phyloP scores from a whole-genome alignment of 805 yeast genomes.

The Saturnispora sekii region DNA sequence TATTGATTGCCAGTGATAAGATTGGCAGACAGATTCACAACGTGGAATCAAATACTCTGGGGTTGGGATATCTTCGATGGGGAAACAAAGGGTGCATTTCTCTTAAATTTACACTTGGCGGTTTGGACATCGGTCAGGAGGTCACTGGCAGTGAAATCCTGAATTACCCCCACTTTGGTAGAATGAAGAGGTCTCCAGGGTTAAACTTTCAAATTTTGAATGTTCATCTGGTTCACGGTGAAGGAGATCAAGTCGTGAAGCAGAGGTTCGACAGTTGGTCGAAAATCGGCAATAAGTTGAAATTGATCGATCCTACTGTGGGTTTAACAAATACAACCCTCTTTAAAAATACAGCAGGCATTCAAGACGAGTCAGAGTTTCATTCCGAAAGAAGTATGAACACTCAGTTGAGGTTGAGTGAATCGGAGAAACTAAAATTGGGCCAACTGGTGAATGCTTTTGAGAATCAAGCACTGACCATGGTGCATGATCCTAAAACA shows the following conservation, averaged over 20 bases:
- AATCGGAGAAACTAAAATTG: constrained; percentile 3
- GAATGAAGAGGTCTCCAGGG: constrained; percentile 19
- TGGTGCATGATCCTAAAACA: constrained; percentile 6
- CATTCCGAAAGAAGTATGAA: constrained; percentile 4
- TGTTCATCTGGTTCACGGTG: constrained; percentile 48
- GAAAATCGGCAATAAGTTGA: constrained; percentile 11
- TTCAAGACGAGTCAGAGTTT: constrained; percentile 1
- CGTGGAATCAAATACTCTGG: constrained; percentile 34
- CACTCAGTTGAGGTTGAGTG: constrained; percentile 1
- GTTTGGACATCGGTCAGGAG: constrained; percentile 7
- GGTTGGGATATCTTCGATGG: constrained; percentile 42
- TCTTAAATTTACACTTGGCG: constrained; percentile 34
- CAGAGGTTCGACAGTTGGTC: constrained; percentile 14
- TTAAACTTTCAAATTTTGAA: constrained; percentile 32
- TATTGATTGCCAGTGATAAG: constrained; percentile 28
- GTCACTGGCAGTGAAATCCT: background rate
- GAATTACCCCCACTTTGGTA: background rate
- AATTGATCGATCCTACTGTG: constrained; percentile 10
- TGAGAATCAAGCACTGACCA: background rate
- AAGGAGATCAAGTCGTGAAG: constrained; percentile 13
- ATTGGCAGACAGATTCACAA: constrained; percentile 31
- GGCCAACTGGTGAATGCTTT: background rate
- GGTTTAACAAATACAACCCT: constrained; percentile 6
- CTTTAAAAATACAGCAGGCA: constrained; percentile 2
- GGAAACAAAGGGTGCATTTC: constrained; percentile 55